phyloP scores from a whole-genome alignment of 352 stramenopile species.

The Phytophthora quininea region DNA sequence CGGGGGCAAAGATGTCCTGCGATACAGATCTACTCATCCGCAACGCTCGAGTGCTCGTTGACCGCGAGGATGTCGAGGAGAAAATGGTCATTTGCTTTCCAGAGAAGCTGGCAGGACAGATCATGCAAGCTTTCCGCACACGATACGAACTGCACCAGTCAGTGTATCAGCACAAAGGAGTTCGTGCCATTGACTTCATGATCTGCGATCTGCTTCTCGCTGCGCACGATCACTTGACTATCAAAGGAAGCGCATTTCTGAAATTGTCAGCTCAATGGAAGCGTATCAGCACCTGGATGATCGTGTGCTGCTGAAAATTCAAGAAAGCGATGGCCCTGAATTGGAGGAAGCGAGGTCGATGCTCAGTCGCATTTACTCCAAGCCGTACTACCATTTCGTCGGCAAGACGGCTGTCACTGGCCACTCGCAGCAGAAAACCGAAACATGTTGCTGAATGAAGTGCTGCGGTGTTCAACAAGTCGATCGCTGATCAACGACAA shows the following conservation, averaged over 20 bases:
- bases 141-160: conserved; percentile 87
- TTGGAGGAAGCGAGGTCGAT: conserved; percentile 57
- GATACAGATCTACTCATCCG: conserved; percentile 79
- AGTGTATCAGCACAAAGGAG: conserved; percentile 88
- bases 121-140: conserved; percentile 91
- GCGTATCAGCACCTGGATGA: conserved; percentile 88
- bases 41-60: conserved; percentile 71
- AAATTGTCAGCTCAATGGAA: conserved; percentile 67
- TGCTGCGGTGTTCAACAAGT: conserved; percentile 51
- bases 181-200: conserved; percentile 90
- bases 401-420: conserved; percentile 65
- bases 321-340: conserved; percentile 65
- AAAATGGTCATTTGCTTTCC: conserved; percentile 84
- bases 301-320: conserved; percentile 73
- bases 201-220: conserved; percentile 80
- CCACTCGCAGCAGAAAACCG: conserved; percentile 48
- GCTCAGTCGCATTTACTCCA: conserved; percentile 64
- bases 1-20: conserved; percentile 76
- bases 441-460: conserved; percentile 65
- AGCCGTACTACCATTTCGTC: conserved; percentile 81
- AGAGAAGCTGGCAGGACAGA: conserved; percentile 82
- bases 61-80: conserved; percentile 46
- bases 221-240: conserved; percentile 63
- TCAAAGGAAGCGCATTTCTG: conserved; percentile 71
- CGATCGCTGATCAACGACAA: conserved; percentile 42